Evolutionary conservation across 805 yeast species (phyloP), one percentile per base, ranked within the genome.

Genomic region (Candida tallmaniae): DNA sequence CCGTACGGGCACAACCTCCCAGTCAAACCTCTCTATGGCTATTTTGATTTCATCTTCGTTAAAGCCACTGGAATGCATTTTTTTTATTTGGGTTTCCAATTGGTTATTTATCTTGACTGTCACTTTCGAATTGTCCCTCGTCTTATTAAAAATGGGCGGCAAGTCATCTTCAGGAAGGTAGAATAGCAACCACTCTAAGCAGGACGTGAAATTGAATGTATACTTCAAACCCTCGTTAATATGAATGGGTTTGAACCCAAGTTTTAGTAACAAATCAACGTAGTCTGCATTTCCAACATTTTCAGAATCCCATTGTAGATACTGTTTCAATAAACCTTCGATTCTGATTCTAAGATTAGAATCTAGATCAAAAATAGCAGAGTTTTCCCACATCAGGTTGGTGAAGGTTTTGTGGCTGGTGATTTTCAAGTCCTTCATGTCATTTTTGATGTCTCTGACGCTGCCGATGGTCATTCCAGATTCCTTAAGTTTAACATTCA

Each of bases 161-260:
- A 90, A 62, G 49, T 90, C 98, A 51, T 89, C 97, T 43, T 93
- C 97, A 0, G 97, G 97, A 3, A 90, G 75, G 50, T 90, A 93
- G 45, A 89, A 80, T 8, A 90, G 59, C 13, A 90, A 69, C 90
- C 93, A 83, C 41, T 80, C 85, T 27, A 83, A 56, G 0, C 81
- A 69, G 16, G 71, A 76, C 2, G 71, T 65, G 36, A 76, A 68
- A 1, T 70, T 47, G 3, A 51, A 43, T 0, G 80, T 65, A 49
- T 84, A 84, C 18, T 64, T 59, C 30, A 85, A 58, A 0, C 96
- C 78, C 49, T 90, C 97, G 2, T 62, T 58, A 1, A 82, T 74
- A 51, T 89, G 97, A 1, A 72, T 50, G 23, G 62, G 56, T 38
- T 88, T 73, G 48, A 90, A 90, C 0, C 95, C 93, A 5, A 87